phyloP scores from a whole-genome alignment of 192 early-diverging fungal genomes.

The Phlyctochytrium bullatum region DNA sequence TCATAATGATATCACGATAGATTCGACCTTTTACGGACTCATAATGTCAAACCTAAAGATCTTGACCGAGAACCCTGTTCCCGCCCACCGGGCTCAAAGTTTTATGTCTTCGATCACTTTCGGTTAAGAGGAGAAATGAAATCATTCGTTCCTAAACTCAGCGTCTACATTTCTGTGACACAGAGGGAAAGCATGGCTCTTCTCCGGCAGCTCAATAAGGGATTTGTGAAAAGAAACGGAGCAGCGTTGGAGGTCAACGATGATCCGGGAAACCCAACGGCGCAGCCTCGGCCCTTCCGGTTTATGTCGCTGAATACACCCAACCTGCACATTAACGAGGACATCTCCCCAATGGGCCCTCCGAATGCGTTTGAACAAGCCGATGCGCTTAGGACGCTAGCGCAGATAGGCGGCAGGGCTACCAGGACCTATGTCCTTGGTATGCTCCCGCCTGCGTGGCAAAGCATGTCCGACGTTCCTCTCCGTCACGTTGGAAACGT shows the following conservation, averaged over 20 bases:
- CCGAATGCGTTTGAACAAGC: conserved; percentile 20
- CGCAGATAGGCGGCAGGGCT: conserved; percentile 25
- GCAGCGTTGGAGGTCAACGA: neutral
- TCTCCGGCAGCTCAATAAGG: neutral
- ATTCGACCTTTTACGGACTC: too few species aligned
- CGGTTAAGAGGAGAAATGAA: too few species aligned
- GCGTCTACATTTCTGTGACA: too few species aligned
- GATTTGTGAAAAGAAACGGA: neutral
- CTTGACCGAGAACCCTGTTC: too few species aligned
- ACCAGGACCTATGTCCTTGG: conserved; percentile 30
- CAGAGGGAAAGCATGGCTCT: too few species aligned
- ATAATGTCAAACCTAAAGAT: too few species aligned
- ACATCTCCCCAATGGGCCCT: conserved; percentile 6
- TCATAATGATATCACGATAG: too few species aligned
- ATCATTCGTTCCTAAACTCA: too few species aligned
- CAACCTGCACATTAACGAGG: conserved; percentile 38
- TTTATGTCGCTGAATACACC: conserved; percentile 44
- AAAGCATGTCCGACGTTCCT: neutral
- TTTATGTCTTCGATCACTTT: too few species aligned
- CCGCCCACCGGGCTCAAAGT: too few species aligned
- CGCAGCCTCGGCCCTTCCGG: conserved; percentile 13
- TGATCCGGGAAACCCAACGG: too few species aligned
- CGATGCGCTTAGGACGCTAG: conserved; percentile 15
- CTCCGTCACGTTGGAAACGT: neutral
- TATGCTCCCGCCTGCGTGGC: neutral